Evolutionary conservation across 2,329 filamentous ascomycete genomes (phyloP), one percentile per base, ranked within the genome.

Genomic region (Nemania sp.): DNA sequence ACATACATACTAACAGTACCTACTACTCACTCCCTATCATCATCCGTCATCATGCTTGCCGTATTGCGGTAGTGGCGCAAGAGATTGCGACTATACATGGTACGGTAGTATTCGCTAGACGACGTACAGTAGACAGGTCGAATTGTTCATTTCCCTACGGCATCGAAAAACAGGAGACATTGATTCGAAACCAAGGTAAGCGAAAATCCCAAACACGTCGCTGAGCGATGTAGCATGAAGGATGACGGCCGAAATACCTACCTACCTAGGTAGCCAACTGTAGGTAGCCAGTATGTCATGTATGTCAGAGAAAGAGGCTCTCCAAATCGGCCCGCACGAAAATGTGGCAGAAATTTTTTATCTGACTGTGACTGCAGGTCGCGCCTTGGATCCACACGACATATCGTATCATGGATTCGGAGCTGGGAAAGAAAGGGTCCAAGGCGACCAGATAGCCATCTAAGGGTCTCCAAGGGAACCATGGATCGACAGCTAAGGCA

Each of bases 261-360:
- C n/a, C n/a, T n/a, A n/a, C n/a, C n/a, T n/a, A n/a, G n/a, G n/a
- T n/a, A n/a, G n/a, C 2, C 32, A 35, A 35, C 7, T 49, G 29
- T 38, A 10, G 15, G 22, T 26, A 35, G 3, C n/a, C n/a, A n/a
- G 5, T 8, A 8, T 22, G 45, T 51, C n/a, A 59, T 47, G 59
- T 61, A 62, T 49, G 56, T 61, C 20, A 60, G 59, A 64, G 55
- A 35, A 49, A 58, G 52, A 62, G 53, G 62, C 57, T 62, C 53
- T 59, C 41, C 58, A 60, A 69, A 35, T 69, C 67, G 67, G 67
- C 41, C 63, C 63, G 67, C 49, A 62, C 47, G 22, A 57, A 43
- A 58, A 47, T 55, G 53, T 61, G 49, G 26, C 54, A 63, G 54
- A 63, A 45, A 26, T 20, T 62, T 43, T 69, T 58, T 56, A 51